These are phyloP conservation scores for Colletotrichum endophyticum DNA, from an alignment of 2,329 filamentous ascomycete genomes.

Conservation along the genomic window DNA sequence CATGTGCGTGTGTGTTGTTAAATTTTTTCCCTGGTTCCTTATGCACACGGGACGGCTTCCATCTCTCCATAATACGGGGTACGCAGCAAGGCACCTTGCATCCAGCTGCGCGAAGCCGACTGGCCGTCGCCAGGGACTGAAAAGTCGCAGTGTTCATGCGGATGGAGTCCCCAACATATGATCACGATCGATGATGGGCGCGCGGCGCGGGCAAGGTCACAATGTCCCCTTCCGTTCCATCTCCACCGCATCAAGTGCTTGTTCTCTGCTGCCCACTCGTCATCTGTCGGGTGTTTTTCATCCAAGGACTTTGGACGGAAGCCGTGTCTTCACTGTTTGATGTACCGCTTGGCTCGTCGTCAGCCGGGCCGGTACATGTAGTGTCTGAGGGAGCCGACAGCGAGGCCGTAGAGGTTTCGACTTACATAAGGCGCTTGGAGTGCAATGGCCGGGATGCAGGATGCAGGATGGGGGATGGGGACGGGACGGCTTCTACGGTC, in stretches of 20 bases:
- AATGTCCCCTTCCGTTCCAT: background rate
- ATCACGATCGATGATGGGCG: background rate
- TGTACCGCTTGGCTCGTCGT: constrained; percentile 7
- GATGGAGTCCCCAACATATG: background rate
- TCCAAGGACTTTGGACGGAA: constrained; percentile 10
- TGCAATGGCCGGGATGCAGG: background rate
- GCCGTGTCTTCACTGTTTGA: constrained; percentile 3
- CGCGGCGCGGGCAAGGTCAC: background rate
- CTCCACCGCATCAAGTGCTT: constrained; percentile 6
- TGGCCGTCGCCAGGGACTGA: background rate
- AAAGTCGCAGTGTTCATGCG: constrained; percentile 17
- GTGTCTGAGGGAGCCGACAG: constrained; percentile 8
- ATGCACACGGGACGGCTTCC: background rate
- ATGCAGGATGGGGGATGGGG: background rate
- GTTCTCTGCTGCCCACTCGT: background rate
- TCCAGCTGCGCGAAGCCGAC: constrained; percentile 7
- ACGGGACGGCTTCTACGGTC: background rate
- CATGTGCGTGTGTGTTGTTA: background rate
- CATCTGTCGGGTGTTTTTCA: background rate
- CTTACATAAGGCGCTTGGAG: constrained; percentile 3
- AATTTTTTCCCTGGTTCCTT: background rate
- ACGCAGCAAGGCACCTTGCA: constrained; percentile 7
- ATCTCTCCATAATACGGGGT: constrained; percentile 1
- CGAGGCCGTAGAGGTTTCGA: constrained; percentile 17
- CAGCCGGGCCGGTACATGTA: background rate